Evolutionary conservation across 192 early-diverging fungal species (phyloP), one percentile per base, ranked within the genome.

Genomic region (Polychytrium aggregatum): DNA sequence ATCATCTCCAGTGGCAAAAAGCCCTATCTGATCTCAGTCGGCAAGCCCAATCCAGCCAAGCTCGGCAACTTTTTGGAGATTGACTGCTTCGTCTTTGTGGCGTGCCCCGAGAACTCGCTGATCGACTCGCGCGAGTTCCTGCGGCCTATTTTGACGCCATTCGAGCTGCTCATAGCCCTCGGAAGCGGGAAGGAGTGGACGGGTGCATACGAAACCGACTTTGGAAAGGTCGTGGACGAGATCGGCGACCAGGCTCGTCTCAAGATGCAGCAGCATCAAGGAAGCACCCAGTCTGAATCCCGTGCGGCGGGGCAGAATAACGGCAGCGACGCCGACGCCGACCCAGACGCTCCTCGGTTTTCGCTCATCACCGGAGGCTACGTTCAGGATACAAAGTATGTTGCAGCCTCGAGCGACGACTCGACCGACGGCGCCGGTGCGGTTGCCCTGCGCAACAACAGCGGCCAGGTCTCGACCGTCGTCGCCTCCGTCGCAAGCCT

Each of bases 31-130:
- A 82, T 92, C 50, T 82, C 86, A 1, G 86, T 98, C 56, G 95
- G 95, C 37, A 96, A 97, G 51, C 81, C 92, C 11, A 92, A 88
- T 49, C 86, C 90, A 0, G 86, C 88, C 42, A 98, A 98, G 61
- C 81, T 98, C 62, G 94, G 85, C 28, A 98, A 98, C 46, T 97
- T 98, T 52, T 75, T 87, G 55, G 95, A 98, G 63, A 87, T 98
- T 41, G 83, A 98, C 50, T 78, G 74, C 16, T 96, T 87, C 60
- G 87, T 92, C 3, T 68, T 93, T 26, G 86, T 95, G 5, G 86
- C 89, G 7, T 98, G 94, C 56, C 88, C 92, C 5, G 90, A 98
- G 57, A 94, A 92, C 71, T 81, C 83, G 40, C 72, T 98, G 48
- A 78, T 94, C 25, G 95, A 96, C 64, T 82, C 81, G 28, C 80